phyloP scores from a whole-genome alignment of 345 rosid genomes.

The Lagerstroemia speciosa region DNA sequence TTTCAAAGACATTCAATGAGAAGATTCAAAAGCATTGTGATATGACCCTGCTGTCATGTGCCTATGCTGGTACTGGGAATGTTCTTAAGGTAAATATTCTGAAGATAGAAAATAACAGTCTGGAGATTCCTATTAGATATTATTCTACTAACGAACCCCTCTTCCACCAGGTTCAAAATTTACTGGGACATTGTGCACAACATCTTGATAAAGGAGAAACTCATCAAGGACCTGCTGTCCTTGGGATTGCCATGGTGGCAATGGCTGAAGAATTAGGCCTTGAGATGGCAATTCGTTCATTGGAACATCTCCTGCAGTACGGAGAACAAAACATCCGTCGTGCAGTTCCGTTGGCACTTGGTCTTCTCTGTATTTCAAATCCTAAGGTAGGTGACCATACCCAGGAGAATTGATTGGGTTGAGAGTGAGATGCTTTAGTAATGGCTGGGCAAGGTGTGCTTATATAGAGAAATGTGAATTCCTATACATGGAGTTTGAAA shows the following conservation, averaged over 20 bases:
- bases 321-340: conserved; percentile 85
- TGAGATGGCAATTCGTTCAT: conserved; percentile 91
- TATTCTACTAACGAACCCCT: conserved; percentile 11
- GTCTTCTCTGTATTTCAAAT: conserved; percentile 92
- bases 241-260: conserved; percentile 97
- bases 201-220: conserved; percentile 82
- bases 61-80: conserved; percentile 95
- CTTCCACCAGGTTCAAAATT: conserved; percentile 66
- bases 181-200: conserved; percentile 79
- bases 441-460: neutral
- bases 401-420: neutral
- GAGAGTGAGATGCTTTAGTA: neutral
- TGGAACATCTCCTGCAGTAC: conserved; percentile 90
- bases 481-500: neutral
- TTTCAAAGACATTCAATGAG: conserved; percentile 85
- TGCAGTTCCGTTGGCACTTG: conserved; percentile 95
- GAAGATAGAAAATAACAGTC: neutral
- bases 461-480: neutral
- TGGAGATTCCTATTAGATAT: neutral
- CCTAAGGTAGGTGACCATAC: conserved; percentile 57
- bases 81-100: conserved; percentile 70
- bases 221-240: conserved; percentile 92
- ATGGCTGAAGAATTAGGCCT: conserved; percentile 98
- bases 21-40: conserved; percentile 89
- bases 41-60: conserved; percentile 90